Percentiles rank a stretch among this genome's conserved stretches.
Evolutionary conservation across 257 asterid genomes (phyloP).

Genomic region (Nicotiana noctiflora): DNA sequence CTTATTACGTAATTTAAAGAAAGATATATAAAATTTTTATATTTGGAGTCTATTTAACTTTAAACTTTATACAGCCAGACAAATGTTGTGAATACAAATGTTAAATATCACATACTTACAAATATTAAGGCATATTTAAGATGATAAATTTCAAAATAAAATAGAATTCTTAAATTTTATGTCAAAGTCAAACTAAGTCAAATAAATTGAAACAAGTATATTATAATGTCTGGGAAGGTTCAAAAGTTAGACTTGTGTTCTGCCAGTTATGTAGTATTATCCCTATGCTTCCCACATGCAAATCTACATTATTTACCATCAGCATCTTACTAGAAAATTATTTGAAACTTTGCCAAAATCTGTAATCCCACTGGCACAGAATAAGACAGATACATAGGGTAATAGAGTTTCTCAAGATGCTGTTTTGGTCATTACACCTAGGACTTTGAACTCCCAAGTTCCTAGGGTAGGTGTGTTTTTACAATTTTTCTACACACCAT

Average conservation of each 20-base stretch:
- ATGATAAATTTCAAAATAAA: no score
- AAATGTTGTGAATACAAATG: no score
- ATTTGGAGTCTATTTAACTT: no score
- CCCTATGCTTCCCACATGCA: constrained; percentile 48
- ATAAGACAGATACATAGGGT: background rate
- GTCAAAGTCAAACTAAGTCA: no score
- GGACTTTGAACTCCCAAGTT: background rate
- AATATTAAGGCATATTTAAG: no score
- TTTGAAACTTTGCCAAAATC: background rate
- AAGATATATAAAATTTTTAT: no score
- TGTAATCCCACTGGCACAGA: constrained; percentile 7
- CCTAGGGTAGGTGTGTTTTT: background rate
- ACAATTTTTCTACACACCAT: background rate
- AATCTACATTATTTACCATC: background rate
- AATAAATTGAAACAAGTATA: background rate
- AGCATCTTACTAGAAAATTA: background rate
- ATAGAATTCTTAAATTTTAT: no score
- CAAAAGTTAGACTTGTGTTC: constrained; percentile 25
- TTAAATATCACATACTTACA: no score
- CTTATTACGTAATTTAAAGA: no score
- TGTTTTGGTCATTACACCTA: constrained; percentile 8
- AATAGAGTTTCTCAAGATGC: background rate
- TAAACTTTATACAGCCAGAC: no score
- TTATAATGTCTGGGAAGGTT: constrained; percentile 16
- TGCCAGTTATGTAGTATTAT: constrained; percentile 28